Evolutionary conservation across 148 eudicot genomes (phyloP), one percentile per base, ranked within the genome.

Genomic region (Simmondsia chinensis): DNA sequence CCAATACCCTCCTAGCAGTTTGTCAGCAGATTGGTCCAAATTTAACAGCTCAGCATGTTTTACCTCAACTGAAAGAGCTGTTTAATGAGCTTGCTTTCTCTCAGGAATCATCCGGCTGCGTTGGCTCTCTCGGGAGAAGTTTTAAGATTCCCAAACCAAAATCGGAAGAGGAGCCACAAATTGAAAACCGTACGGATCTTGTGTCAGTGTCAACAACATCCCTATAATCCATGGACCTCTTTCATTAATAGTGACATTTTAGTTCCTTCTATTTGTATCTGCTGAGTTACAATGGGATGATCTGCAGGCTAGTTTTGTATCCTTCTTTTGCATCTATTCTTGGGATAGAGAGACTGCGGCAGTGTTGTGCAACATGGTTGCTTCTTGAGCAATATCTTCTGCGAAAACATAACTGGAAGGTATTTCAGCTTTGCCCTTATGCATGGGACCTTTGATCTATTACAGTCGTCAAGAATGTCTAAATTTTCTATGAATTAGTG

Each of bases 301-400:
- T 64, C 18, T 66, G 51, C 83, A 91, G 99, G 79, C 69, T 75
- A 45, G 66, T 91, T 51, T 43, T 91, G 61, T 91, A 91, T 67
- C 95, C 99, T 43, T 60, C 65, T 65, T 69, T 91, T 70, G 95
- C 99, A 15, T 74, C 89, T 60, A 81, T 91, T 70, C 95, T 91
- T 57, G 99, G 99, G 31, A 86, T 91, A 63, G 95, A 91, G 75
- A 79, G 71, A 69, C 78, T 91, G 60, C 94, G 95, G 37, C 95
- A 82, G 42, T 73, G 86, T 56, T 85, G 95, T 73, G 72, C 94
- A 54, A 82, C 99, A 11, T 91, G 99, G 99, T 68, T 91, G 79
- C 85, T 85, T 68, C 80, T 91, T 56, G 99, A 91, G 61, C 87
- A 86, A 44, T 77, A 72, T 72, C 94, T 91, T 50, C 59, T 82